Evolutionary conservation across 129 eudicot genomes (phyloP).

Genomic region (Ambrosia trifida): DNA sequence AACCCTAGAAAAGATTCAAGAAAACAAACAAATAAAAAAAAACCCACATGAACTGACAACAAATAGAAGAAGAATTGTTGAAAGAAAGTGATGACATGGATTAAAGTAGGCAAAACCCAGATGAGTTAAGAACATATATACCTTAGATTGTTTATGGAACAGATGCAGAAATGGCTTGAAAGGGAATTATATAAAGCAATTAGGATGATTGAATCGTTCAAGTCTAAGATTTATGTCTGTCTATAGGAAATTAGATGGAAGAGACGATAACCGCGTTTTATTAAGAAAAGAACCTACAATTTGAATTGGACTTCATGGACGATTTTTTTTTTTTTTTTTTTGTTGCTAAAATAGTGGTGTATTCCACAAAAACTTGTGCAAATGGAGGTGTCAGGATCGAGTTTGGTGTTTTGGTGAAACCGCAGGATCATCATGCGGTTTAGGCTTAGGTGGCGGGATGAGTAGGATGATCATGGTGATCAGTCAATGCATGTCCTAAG

Average conservation of each 20-base stretch:
- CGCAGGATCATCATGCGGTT: too few relatives aligned
- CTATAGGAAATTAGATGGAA: too few relatives aligned
- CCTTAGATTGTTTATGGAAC: slow-evolving; percentile 20
- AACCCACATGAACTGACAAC: background rate
- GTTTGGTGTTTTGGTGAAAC: too few relatives aligned
- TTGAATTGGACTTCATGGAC: slow-evolving; percentile 13
- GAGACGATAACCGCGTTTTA: slow-evolving; percentile 29
- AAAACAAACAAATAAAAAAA: slow-evolving; percentile 2
- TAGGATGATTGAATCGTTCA: slow-evolving; percentile 7
- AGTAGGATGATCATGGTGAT: too few relatives aligned
- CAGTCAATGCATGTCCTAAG: too few relatives aligned
- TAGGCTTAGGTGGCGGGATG: too few relatives aligned
- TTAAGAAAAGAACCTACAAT: slow-evolving; percentile 12
- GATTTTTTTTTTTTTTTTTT: too few relatives aligned
- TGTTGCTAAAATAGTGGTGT: too few relatives aligned
- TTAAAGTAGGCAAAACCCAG: background rate
- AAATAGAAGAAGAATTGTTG: background rate
- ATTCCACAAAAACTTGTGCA: too few relatives aligned
- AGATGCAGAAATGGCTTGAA: background rate
- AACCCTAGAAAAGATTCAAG: background rate
- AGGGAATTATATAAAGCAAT: slow-evolving; percentile 16
- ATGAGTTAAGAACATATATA: background rate
- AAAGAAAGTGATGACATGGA: background rate
- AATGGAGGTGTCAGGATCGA: too few relatives aligned
- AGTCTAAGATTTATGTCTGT: too few relatives aligned